A percentile compares a stretch with the other conserved stretches of the same genome.
phyloP scores from a whole-genome alignment of 148 eudicot species.

The Simmondsia chinensis region DNA sequence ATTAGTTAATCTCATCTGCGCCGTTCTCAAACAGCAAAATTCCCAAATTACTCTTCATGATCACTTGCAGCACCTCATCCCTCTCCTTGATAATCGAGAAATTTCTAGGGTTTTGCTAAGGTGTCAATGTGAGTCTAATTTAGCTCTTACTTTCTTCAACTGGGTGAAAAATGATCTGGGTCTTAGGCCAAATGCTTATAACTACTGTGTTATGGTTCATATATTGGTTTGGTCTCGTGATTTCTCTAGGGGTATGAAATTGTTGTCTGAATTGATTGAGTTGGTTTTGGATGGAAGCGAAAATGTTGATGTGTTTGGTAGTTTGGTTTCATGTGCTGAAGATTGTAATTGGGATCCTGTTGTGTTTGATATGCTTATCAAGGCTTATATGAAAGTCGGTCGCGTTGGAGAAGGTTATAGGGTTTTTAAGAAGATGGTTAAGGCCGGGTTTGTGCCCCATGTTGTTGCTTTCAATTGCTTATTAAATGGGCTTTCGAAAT shows the following conservation, averaged over 20 bases:
- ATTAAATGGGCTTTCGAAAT: slow-evolving; percentile 56
- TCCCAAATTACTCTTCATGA: slow-evolving; percentile 11
- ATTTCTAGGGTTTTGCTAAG: slow-evolving; percentile 71
- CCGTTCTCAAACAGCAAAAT: slow-evolving; percentile 29
- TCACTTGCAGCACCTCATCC: slow-evolving; percentile 34
- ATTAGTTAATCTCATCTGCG: slow-evolving; percentile 45
- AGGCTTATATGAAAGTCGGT: slow-evolving; percentile 55
- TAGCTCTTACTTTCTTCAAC: slow-evolving; percentile 63
- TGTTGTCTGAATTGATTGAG: slow-evolving; percentile 47
- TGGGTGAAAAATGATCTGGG: slow-evolving; percentile 65
- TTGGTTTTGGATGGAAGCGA: slow-evolving; percentile 14
- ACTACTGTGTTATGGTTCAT: slow-evolving; percentile 61
- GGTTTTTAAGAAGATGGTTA: slow-evolving; percentile 52
- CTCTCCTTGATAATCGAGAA: slow-evolving; percentile 45
- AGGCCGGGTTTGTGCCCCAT: slow-evolving; percentile 48
- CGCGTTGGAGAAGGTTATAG: slow-evolving; percentile 48
- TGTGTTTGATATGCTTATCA: slow-evolving; percentile 76
- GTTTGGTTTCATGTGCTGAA: slow-evolving; percentile 36
- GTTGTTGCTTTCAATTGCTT: slow-evolving; percentile 61
- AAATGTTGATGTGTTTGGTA: slow-evolving; percentile 28
- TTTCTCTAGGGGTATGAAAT: slow-evolving; percentile 39
- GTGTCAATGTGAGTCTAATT: slow-evolving; percentile 61
- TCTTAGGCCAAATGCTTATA: slow-evolving; percentile 27
- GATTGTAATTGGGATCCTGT: slow-evolving; percentile 88
- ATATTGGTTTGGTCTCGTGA: slow-evolving; percentile 55